Evolutionary conservation across 2,329 filamentous ascomycete species (phyloP), one percentile per base, ranked within the genome.

Genomic region (Ilyonectria destructans): DNA sequence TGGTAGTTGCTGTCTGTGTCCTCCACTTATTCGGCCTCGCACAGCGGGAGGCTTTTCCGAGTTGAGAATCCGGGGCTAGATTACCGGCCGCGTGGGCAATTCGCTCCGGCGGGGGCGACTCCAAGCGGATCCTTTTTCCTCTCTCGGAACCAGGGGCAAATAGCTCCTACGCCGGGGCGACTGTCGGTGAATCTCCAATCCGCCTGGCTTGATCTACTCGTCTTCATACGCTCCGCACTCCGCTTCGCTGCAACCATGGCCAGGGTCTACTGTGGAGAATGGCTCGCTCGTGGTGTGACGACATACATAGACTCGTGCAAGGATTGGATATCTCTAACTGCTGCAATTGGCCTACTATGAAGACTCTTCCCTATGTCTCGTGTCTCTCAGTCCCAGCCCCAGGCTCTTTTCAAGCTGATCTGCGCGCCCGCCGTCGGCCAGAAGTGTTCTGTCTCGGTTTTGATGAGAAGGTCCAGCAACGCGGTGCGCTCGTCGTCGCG

Each of bases 401-500:
- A 89, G 63, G 82, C 83, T 59, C 80, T 80, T 71, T 83, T 84
- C 63, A 89, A 77, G 66, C 85, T 82, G 43, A 78, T 75, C 45
- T 85, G 83, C 31, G 87, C 85, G 10, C 81, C 79, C 7, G 79
- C 80, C 8, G 87, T 89, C 6, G 87, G 87, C 77, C 87, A 85
- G 5, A 84, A 87, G 75, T 88, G 83, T n/a, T 85, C 82, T 35
- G 74, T 77, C 70, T 89, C 85, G 2, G 85, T 87, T 68, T 78
- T 82, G 52, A 78, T 77, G 48, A 90, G 77, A 4, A 88, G 79
- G 23, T 84, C 80, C 19, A 88, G 70, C 31, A 88, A 68, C 12
- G 85, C 86, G 58, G 83, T 79, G 71, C 88, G 86, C 54, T 88
- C 86, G 19, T 69, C 63, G 12, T 77, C 76, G 33, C 85, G 80